Percentiles rank a stretch among this genome's conserved stretches.
Evolutionary conservation across 75 land plant genomes (phyloP).

Genomic region (Selaginella moellendorffii): DNA sequence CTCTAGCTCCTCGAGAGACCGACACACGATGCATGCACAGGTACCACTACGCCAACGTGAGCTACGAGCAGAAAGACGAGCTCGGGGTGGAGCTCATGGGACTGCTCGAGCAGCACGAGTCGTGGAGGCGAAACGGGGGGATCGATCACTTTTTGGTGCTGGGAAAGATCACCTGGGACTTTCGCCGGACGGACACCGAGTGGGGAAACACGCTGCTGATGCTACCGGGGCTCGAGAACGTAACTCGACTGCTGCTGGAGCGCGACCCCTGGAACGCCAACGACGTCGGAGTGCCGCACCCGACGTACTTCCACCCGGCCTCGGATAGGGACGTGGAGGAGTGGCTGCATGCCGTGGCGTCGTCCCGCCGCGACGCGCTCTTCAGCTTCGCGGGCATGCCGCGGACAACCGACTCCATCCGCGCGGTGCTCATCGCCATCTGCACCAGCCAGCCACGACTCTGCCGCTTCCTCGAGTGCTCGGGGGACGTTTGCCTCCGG

Average conservation of each 20-base stretch:
- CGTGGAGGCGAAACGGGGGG: conserved; percentile 38
- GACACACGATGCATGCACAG: conserved; percentile 3
- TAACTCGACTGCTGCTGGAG: conserved; percentile 49
- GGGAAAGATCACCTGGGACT: conserved; percentile 73
- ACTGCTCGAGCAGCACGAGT: conserved; percentile 32
- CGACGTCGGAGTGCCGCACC: conserved; percentile 62
- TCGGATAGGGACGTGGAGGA: conserved; percentile 33
- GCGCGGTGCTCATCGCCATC: conserved; percentile 34
- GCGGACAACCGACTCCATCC: conserved; percentile 31
- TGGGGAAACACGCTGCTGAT: conserved; percentile 57
- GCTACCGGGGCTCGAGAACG: conserved; percentile 31
- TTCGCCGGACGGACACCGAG: conserved; percentile 21
- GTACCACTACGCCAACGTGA: conserved; percentile 28
- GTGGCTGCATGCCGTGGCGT: conserved; percentile 25
- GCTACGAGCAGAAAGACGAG: conserved; percentile 33
- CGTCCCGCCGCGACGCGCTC: conserved; percentile 11
- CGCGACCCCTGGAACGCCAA: conserved; percentile 57
- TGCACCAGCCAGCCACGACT: conserved; percentile 16
- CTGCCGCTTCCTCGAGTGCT: conserved; percentile 37
- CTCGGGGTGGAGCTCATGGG: conserved; percentile 34
- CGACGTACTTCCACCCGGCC: conserved; percentile 54
- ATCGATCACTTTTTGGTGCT: conserved; percentile 49
- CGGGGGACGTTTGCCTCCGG: conserved; percentile 14
- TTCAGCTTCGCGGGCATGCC: conserved; percentile 48
- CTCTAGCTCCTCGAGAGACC: not conserved